Evolutionary conservation across 208 protist species (phyloP), one percentile per base, ranked within the genome.

Genomic region (Wallacemonas collosoma): DNA sequence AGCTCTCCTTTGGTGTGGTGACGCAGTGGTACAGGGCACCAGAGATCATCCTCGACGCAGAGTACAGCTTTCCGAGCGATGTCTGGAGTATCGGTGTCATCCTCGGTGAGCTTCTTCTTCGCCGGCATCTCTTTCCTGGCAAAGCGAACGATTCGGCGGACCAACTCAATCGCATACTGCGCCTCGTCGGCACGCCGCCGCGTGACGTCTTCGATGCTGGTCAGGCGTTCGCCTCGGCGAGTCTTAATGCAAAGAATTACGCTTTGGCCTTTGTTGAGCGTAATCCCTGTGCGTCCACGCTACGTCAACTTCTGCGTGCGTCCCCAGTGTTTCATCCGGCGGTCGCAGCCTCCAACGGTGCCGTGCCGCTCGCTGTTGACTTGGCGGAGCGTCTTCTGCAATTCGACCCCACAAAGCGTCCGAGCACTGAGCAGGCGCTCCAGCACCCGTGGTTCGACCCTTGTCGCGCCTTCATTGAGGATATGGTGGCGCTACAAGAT

Each of bases 141-240:
- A 96, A 95, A 63, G 79, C 81, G 12, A 97, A 99, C 71, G 90
- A 98, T 77, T 92, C 84, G 1, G 97, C 97, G n/a, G 94, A 98
- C 64, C 95, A 98, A 76, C 84, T 99, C 11, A 89, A 89, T 60
- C 88, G 94, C 57, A 98, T 99, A 39, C 97, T 98, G 47, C 79
- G 86, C 64, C 85, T 96, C 40, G 89, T 99, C 11, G 97, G 98
- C 50, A 99, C 97, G 6, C 98, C 98, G 12, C 93, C 78, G 43
- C 76, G 89, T 11, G 85, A 93, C 6, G 71, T 93, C 47, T 97
- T 97, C 64, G 79, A 93, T 17, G 68, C 67, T 15, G 84, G 85
- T 41, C 72, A 82, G 50, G 80, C 88, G 47, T 94, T 99, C 56
- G 97, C 94, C 43, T 80, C 98, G 66, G 82, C 93, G 14, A 93